Evolutionary conservation across 2,329 filamentous ascomycete species (phyloP), one percentile per base, ranked within the genome.

Genomic region (Exophiala alcalophila): DNA sequence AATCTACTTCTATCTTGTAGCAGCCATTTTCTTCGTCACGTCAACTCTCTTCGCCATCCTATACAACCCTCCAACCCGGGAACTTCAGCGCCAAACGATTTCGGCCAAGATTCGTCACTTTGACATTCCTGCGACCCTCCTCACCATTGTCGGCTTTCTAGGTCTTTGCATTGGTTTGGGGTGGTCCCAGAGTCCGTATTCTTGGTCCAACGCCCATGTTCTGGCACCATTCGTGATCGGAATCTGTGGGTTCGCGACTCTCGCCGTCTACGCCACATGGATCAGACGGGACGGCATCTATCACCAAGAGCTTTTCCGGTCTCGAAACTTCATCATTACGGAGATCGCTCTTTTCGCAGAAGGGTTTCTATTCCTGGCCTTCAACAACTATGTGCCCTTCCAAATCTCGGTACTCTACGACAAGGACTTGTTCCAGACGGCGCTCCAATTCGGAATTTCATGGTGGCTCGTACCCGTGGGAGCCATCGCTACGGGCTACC

Each of bases 311-410:
- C 19, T 40, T 3, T 40, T 40, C 36, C 32, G 76, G 81, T 55
- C 68, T 69, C 33, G 67, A 80, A 10, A 84, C 84, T 67, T 66
- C 9, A 71, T 78, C 0, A 66, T 85, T 1, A 66, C 80, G 46
- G 44, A 77, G 2, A 78, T 78, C 6, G 70, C 70, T 1, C 50
- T 80, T 8, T 61, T 75, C 6, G 72, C 84, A 10, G 82, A 77
- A 52, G 80, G 76, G 19, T 83, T 84, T 71, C 77, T 85, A 65
- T 80, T 74, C 0, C 60, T 85, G 1, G 70, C 78, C 1, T 61
- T 60, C 12, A 70, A 68, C 47, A 65, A 33, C 29, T 48, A 48
- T 21, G 38, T 31, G 23, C 12, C 40, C 21, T 38, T 34, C 20
- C 10, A 48, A 16, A 34, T 48, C 6, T 26, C 19, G n/a, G 28